Conservation (phyloP, 1,284 basidiomycete genomes). For the Boletus smithii region DNA sequence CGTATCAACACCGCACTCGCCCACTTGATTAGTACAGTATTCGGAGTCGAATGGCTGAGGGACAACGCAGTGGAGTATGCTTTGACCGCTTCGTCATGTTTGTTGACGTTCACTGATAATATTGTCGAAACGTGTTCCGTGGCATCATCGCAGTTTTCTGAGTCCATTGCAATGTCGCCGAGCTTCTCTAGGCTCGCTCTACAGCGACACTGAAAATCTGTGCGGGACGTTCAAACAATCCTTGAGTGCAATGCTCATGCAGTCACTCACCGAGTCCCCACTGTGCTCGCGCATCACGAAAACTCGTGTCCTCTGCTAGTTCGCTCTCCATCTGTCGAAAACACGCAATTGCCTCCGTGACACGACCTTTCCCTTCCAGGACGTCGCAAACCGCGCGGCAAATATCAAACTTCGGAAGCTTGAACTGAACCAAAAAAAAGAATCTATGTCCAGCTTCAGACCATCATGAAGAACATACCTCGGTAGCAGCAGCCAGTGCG, state of each 20-base stretch:
- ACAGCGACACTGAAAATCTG: slow-evolving; percentile 6
- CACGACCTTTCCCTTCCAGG: not conserved
- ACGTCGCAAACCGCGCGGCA: slow-evolving; percentile 4
- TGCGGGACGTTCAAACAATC: not conserved
- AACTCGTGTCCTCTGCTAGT: not conserved
- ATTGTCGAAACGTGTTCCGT: not conserved
- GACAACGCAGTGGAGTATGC: slow-evolving; percentile 8
- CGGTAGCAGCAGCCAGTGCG: not conserved
- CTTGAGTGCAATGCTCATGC: too few relatives aligned
- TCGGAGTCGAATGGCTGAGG: not conserved
- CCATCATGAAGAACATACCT: not conserved
- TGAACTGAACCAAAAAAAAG: not conserved
- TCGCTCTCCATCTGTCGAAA: slow-evolving; percentile 3
- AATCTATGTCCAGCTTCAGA: not conserved
- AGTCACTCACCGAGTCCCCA: slow-evolving; percentile 8
- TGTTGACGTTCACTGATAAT: too few relatives aligned
- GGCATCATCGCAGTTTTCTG: not conserved
- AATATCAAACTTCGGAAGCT: not conserved
- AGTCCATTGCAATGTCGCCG: not conserved
- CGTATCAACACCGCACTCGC: not conserved
- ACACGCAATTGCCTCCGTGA: not conserved
- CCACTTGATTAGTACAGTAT: slow-evolving; percentile 8
- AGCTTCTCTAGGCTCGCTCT: not conserved
- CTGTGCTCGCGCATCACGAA: not conserved
- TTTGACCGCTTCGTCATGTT: not conserved